Percentiles rank a stretch among this genome's conserved stretches.
These are phyloP conservation scores for Pisolithus sp. DNA, from an alignment of 768 basidiomycete genomes.

Conservation along the genomic window DNA sequence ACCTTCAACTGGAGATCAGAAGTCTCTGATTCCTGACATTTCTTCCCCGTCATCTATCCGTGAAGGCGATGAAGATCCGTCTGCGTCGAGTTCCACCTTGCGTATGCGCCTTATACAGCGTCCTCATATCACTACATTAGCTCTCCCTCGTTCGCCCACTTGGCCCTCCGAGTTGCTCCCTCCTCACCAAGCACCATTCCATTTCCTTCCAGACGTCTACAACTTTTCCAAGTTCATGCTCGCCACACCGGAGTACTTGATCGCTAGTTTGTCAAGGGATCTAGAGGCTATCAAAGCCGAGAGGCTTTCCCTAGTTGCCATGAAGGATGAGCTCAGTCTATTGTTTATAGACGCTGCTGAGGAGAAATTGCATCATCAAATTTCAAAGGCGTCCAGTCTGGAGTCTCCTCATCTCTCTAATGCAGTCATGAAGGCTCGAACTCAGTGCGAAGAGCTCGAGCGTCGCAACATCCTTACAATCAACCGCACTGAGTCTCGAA, in stretches of 20 bases:
- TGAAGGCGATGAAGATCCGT: conserved; percentile 32
- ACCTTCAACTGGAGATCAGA: conserved; percentile 33
- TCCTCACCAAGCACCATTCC: conserved; percentile 90
- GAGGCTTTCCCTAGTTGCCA: conserved; percentile 52
- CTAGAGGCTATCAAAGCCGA: conserved; percentile 68
- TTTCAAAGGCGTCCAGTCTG: conserved; percentile 71
- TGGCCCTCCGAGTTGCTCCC: conserved; percentile 94
- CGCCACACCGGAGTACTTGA: conserved; percentile 81
- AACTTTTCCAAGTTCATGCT: conserved; percentile 93
- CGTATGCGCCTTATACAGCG: conserved; percentile 88
- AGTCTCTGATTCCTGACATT: conserved; percentile 21
- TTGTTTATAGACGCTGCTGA: conserved; percentile 78
- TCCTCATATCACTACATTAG: conserved; percentile 91
- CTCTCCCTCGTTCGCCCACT: conserved; percentile 82
- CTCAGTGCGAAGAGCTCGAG: conserved; percentile 49
- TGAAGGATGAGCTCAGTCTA: conserved; percentile 71
- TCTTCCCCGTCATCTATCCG: conserved; percentile 43
- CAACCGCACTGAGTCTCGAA: conserved; percentile 18
- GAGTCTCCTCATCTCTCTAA: conserved; percentile 61
- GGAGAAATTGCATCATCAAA: conserved; percentile 68
- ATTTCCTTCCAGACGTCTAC: conserved; percentile 91
- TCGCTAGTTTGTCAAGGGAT: conserved; percentile 66
- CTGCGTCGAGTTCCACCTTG: conserved; percentile 52
- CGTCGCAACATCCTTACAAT: conserved; percentile 26
- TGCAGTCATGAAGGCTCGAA: conserved; percentile 56